phyloP scores from a whole-genome alignment of 805 yeast species.

The Zygotorulaspora danielsina region DNA sequence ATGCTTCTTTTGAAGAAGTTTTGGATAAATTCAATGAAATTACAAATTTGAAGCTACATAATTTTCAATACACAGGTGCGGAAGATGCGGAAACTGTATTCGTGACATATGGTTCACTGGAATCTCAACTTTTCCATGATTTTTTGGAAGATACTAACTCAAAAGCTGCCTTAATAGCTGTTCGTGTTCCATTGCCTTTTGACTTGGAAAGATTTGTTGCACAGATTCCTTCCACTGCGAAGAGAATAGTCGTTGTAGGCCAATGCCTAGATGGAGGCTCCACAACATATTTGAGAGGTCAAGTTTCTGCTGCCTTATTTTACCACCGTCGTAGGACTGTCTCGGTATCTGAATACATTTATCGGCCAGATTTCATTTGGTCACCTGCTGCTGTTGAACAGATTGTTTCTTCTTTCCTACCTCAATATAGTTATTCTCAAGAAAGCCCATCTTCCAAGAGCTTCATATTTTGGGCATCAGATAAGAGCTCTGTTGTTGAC shows the following conservation, averaged over 20 bases:
- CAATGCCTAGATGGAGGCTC: slow-evolving; percentile 42
- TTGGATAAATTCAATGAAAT: slow-evolving; percentile 28
- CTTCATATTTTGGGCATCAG: slow-evolving; percentile 63
- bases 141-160: slow-evolving; percentile 38
- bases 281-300: slow-evolving; percentile 55
- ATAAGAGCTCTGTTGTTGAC: slow-evolving; percentile 50
- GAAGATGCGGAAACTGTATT: slow-evolving; percentile 64
- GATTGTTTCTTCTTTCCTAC: slow-evolving; percentile 42
- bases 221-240: slow-evolving; percentile 54
- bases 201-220: slow-evolving; percentile 55
- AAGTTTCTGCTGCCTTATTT: slow-evolving; percentile 68
- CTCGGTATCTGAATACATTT: slow-evolving; percentile 50
- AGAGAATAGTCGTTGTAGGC: slow-evolving; percentile 62
- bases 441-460: slow-evolving; percentile 27
- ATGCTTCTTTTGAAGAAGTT: slow-evolving; percentile 26
- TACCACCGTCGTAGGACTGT: slow-evolving; percentile 35
- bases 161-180: slow-evolving; percentile 61
- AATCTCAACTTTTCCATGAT: slow-evolving; percentile 50
- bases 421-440: slow-evolving; percentile 17
- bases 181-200: slow-evolving; percentile 80
- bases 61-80: slow-evolving; percentile 57
- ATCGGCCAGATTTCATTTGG: slow-evolving; percentile 52
- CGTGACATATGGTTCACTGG: slow-evolving; percentile 74
- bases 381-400: slow-evolving; percentile 50
- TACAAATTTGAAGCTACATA: slow-evolving; percentile 25